Conservation (phyloP, 495 filamentous ascomycete genomes). For the Filosporella fistucella region DNA sequence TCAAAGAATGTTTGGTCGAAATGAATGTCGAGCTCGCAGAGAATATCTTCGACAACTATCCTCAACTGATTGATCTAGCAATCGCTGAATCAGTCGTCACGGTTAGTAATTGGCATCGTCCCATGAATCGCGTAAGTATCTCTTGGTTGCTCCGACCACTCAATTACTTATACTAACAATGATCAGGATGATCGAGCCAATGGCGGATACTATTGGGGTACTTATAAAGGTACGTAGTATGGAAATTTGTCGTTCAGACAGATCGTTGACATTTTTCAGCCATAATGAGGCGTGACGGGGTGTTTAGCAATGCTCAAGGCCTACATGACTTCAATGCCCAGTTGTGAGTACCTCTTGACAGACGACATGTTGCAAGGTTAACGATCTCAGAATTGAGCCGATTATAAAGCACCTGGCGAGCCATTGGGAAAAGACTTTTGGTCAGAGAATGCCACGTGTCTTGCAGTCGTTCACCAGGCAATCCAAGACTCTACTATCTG, state of each 20-base stretch:
- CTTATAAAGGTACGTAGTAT: conserved; percentile 54
- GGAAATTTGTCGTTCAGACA: too few species aligned
- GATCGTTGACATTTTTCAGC: too few species aligned
- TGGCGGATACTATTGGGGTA: conserved; percentile 49
- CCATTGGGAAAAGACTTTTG: conserved; percentile 55
- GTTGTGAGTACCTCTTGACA: conserved; percentile 22
- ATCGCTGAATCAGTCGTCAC: conserved; percentile 32
- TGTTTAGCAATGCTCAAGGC: conserved; percentile 30
- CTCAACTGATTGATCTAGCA: conserved; percentile 30
- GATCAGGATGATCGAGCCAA: conserved; percentile 27
- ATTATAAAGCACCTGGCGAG: conserved; percentile 46
- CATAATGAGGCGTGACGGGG: conserved; percentile 18
- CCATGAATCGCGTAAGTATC: conserved; percentile 27
- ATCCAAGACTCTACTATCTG: conserved; percentile 22
- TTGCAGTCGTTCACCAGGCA: conserved; percentile 13
- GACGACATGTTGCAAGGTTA: conserved; percentile 17
- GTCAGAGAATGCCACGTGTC: conserved; percentile 33
- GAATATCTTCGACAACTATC: conserved; percentile 42
- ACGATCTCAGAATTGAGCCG: conserved; percentile 37
- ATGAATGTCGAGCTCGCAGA: conserved; percentile 36
- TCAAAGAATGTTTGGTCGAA: conserved; percentile 29
- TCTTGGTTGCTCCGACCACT: too few species aligned
- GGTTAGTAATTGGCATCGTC: conserved; percentile 43
- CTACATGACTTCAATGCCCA: conserved; percentile 45
- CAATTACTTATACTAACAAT: too few species aligned